A percentile compares a stretch with the other conserved stretches of the same genome.
Conservation (phyloP, 495 filamentous ascomycete genomes). For the Penicillium arizonense region DNA sequence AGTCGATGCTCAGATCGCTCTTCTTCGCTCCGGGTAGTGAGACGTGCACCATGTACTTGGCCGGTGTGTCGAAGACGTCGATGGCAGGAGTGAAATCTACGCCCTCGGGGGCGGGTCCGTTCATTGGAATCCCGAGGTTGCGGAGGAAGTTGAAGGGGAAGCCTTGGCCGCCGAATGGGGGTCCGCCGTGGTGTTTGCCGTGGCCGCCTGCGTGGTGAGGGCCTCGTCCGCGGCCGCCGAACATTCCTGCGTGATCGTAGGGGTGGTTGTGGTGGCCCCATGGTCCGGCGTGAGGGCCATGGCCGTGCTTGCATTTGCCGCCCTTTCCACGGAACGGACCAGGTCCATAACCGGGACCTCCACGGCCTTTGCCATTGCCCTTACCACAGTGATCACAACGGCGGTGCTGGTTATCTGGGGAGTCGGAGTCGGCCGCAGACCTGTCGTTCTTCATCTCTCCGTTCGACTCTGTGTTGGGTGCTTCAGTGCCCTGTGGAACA, state of each 20-base stretch:
- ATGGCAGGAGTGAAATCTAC: conserved; percentile 61
- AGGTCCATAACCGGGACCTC: background rate
- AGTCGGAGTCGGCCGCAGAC: conserved; percentile 9
- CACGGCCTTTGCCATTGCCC: conserved; percentile 7
- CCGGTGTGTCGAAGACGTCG: conserved; percentile 69
- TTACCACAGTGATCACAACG: conserved; percentile 9
- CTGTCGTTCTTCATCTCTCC: conserved; percentile 3
- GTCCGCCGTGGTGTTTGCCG: conserved; percentile 12
- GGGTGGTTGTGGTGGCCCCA: background rate
- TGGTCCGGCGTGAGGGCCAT: conserved; percentile 4
- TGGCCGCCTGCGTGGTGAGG: conserved; percentile 13
- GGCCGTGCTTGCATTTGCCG: conserved; percentile 5
- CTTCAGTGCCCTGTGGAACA: background rate
- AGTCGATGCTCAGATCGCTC: conserved; percentile 73
- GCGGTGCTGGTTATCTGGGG: conserved; percentile 7
- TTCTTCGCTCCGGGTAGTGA: conserved; percentile 76
- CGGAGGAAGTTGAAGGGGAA: conserved; percentile 29
- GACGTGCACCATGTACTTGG: conserved; percentile 64
- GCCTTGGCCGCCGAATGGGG: conserved; percentile 12
- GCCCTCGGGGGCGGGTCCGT: conserved; percentile 23
- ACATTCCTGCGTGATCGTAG: background rate
- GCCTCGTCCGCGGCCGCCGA: conserved; percentile 6
- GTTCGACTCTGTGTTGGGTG: conserved; percentile 2
- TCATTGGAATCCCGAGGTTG: conserved; percentile 26
- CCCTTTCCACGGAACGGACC: background rate